A percentile compares a stretch with the other conserved stretches of the same genome.
Conservation (phyloP, 2,329 filamentous ascomycete genomes). For the Penicillium thymicola region DNA sequence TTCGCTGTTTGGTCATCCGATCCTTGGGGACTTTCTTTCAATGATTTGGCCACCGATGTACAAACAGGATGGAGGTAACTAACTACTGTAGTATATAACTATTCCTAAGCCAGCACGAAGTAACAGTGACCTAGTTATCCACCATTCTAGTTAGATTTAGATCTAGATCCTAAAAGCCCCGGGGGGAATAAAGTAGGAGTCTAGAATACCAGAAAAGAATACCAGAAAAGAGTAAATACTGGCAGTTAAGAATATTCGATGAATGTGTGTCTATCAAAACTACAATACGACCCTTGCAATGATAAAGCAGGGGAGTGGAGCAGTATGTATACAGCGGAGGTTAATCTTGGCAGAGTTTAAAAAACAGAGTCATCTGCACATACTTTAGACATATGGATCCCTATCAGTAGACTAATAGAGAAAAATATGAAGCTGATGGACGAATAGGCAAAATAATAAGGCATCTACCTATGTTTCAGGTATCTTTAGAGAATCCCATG, state of each 20-base stretch:
- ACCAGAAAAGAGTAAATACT: background rate
- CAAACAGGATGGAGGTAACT: no score
- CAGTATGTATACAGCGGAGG: background rate
- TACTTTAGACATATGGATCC: background rate
- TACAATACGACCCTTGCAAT: conserved; percentile 7
- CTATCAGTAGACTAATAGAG: background rate
- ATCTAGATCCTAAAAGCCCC: background rate
- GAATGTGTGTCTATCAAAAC: background rate
- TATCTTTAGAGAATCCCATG: background rate
- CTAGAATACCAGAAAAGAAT: conserved; percentile 5
- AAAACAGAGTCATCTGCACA: background rate
- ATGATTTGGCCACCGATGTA: background rate
- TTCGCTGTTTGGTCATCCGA: background rate
- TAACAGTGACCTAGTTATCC: no score
- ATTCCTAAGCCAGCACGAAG: background rate
- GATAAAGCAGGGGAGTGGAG: conserved; percentile 6
- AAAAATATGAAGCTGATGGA: background rate
- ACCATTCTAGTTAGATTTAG: background rate
- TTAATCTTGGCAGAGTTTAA: conserved; percentile 5
- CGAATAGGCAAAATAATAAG: background rate
- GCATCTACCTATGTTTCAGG: background rate
- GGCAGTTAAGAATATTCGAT: conserved; percentile 6
- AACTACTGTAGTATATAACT: no score
- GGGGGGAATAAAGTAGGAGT: background rate
- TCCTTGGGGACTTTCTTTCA: background rate